Base-by-base conservation (phyloP, 2,329 filamentous ascomycete genomes). In the Samsoniella hepiali region DNA sequence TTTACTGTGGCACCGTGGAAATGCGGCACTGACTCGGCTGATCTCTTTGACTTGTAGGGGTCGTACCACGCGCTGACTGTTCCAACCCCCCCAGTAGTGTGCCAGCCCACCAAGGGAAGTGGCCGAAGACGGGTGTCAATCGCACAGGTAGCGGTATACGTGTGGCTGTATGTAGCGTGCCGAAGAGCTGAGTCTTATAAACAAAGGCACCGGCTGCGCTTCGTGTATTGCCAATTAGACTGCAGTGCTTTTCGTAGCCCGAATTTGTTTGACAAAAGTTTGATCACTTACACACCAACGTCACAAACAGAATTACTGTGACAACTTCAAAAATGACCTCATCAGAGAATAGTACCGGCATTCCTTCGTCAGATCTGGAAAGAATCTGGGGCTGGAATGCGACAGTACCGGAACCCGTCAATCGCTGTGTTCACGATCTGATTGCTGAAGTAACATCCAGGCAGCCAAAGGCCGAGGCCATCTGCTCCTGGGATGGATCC, bases 401-500 rank as follows among this genome's bases (percentile, higher is more conserved):
- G 38, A 50, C 45, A 2, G 60, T 65, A 5, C 66, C 67, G 6
- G 63, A 64, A 36, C 27, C 63, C 2, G 55, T 68, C 15, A 49
- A 67, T 5, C 61, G 54, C 8, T 77, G 75, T 56, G 78, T 80
- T 67, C 78, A 81, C 62, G 73, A 78, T 55, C 65, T 79, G 53
- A 73, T 81, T 58, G 71, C 72, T 3, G 70, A 75, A 27, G 74
- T 73, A 45, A 74, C 74, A 11, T 65, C 63, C 15, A 69, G 68
- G 47, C 68, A 70, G 4, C 77, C 78, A 0, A 63, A 67, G 9
- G 69, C 72, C 5, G 67, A 69, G 10, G 79, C 79, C 29, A 72
- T 81, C 40, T 71, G 75, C 58, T 76, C 78, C 2, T 80, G 78
- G 78, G 78, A 81, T 63, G 78, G 78, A 15, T 64, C 69, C 51